Evolutionary conservation across 176 grass and related monocot genomes (phyloP).

Genomic region (Elymus sibiricus): DNA sequence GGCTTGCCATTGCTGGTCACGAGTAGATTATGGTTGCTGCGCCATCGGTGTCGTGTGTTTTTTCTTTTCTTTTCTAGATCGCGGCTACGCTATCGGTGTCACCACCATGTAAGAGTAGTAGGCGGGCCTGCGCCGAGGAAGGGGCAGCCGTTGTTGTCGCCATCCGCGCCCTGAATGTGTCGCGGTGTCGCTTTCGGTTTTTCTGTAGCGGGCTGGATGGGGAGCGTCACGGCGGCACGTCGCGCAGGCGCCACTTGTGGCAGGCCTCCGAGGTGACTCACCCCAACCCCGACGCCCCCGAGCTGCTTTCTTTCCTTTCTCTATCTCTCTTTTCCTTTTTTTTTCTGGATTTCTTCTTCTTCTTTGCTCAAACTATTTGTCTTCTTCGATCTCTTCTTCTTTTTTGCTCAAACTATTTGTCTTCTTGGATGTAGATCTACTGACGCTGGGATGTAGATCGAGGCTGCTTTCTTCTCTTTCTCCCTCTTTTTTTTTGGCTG

Average conservation of each 20-base stretch:
- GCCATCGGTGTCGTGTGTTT: background rate
- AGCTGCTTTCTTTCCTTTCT: background rate
- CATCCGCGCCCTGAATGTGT: constrained; percentile 12
- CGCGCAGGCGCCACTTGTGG: constrained; percentile 37
- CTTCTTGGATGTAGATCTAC: no score
- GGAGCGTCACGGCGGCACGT: constrained; percentile 27
- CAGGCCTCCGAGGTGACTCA: constrained; percentile 10
- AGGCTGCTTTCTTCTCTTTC: no score
- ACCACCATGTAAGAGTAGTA: background rate
- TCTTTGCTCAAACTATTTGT: no score
- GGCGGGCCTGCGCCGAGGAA: background rate
- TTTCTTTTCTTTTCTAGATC: no score
- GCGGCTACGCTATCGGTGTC: background rate
- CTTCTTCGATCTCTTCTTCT: no score
- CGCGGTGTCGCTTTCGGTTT: constrained; percentile 26
- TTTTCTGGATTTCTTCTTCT: no score
- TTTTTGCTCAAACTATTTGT: no score
- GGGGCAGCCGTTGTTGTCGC: constrained; percentile 28
- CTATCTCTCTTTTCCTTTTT: no score
- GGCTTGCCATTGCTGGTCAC: background rate
- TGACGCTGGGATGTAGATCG: no score
- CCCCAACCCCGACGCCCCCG: background rate
- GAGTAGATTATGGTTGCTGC: background rate
- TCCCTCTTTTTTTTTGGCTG: no score
- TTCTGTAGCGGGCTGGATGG: background rate